Evolutionary conservation across 2,329 filamentous ascomycete genomes (phyloP), one percentile per base, ranked within the genome.

Genomic region (Aspergillus caelatus): DNA sequence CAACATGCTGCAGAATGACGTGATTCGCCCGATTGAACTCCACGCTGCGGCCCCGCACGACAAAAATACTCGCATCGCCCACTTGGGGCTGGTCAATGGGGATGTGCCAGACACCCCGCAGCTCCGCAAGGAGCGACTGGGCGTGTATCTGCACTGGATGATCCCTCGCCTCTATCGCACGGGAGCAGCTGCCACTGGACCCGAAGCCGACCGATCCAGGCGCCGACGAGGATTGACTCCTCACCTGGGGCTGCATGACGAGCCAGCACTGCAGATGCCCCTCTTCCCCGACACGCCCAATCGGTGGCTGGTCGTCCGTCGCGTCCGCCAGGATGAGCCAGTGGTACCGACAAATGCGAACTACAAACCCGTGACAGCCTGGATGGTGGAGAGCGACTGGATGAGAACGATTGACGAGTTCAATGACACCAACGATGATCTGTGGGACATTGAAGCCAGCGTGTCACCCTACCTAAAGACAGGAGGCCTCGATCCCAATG

Each of bases 61-160:
- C 1, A 3, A 50, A 7, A 82, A 82, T 66, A 62, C 76, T 3
- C 75, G 80, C 4, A 45, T 80, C 50, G 57, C 57, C 4, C 54
- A 77, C 64, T 65, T 82, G 0, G 80, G 76, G 8, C 66, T 32
- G 26, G 26, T 26, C 26, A 26, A 26, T 26, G 26, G 26, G 26
- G 26, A 26, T 1, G 26, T 26, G 26, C 26, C 26, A 26, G 4
- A 26, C 26, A 26, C 26, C 8, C 30, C 10, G 8, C 9, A 32
- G 30, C 30, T 32, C 2, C 70, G 71, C 34, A 65, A 52, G 3
- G 68, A 77, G 62, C 76, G 81, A 0, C 64, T 74, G 4, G 81
- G 81, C 1, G 78, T 80, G 11, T 81, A 83, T 57, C 39, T 83
- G 0, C 79, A 81, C 61, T 83, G 81, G 81, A 76, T 62, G 0